Percentiles rank a stretch among this genome's conserved stretches.
phyloP scores from a whole-genome alignment of 345 rosid genomes.

The Crucihimalaya himalaica region DNA sequence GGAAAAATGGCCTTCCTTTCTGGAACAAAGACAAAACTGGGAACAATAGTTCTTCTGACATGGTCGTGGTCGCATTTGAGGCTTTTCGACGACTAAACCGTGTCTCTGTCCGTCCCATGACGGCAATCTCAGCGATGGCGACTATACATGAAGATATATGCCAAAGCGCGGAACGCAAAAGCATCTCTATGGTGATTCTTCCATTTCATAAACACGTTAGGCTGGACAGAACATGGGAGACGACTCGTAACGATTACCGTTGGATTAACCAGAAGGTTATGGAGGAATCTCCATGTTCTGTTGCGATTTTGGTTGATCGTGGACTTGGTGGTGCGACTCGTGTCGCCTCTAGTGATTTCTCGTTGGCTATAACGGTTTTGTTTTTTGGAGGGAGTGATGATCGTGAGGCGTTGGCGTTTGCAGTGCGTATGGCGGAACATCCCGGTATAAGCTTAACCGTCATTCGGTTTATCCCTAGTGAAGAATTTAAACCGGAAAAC shows the following conservation, averaged over 20 bases:
- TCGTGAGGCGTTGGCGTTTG: conserved; percentile 81
- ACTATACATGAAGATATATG: conserved; percentile 74
- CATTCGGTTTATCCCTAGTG: conserved; percentile 48
- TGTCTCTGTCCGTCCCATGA: conserved; percentile 75
- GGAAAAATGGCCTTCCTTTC: conserved; percentile 79
- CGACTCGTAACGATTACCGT: conserved; percentile 54
- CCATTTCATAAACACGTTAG: conserved; percentile 83
- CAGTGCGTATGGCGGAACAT: conserved; percentile 75
- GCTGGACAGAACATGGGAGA: conserved; percentile 66
- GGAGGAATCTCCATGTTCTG: conserved; percentile 69
- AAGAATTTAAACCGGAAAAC: conserved; percentile 44
- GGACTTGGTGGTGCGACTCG: conserved; percentile 83
- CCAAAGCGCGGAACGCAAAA: conserved; percentile 59
- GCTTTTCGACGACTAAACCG: conserved; percentile 64
- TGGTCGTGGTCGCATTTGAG: conserved; percentile 79
- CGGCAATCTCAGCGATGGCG: conserved; percentile 71
- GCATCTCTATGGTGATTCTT: conserved; percentile 64
- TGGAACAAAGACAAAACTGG: conserved; percentile 64
- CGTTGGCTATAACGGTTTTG: conserved; percentile 54
- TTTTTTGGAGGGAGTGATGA: conserved; percentile 90
- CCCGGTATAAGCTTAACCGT: conserved; percentile 66
- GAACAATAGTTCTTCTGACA: conserved; percentile 39
- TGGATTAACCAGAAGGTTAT: conserved; percentile 65
- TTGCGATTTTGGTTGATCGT: conserved; percentile 81
- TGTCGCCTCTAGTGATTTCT: conserved; percentile 65